Conservation (phyloP, 2,329 filamentous ascomycete genomes). For the Raffaelea arxii region DNA sequence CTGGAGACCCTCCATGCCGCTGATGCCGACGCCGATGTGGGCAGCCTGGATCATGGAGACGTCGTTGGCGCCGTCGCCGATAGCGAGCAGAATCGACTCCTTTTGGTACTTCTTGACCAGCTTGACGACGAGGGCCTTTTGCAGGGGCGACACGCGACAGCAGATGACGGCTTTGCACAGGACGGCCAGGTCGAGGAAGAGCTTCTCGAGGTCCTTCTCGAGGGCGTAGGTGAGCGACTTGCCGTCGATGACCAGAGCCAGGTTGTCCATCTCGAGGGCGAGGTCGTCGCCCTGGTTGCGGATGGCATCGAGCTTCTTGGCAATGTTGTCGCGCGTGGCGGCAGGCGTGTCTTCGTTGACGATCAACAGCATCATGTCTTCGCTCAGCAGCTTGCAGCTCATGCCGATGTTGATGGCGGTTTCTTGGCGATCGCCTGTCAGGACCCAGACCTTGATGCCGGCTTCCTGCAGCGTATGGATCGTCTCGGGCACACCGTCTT, state of each 20-base stretch:
- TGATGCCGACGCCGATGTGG: constrained; percentile 96
- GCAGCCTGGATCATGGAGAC: constrained; percentile 99
- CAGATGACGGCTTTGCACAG: constrained; percentile 99
- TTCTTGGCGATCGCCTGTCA: constrained; percentile 95
- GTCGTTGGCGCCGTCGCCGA: constrained; percentile 96
- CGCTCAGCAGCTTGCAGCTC: constrained; percentile 96
- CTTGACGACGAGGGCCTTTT: constrained; percentile 96
- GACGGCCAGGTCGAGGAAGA: constrained; percentile 85
- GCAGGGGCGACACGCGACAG: constrained; percentile 89
- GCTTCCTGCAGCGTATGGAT: constrained; percentile 95
- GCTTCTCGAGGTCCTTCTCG: constrained; percentile 86
- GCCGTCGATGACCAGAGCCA: constrained; percentile 91
- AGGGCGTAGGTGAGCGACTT: constrained; percentile 90
- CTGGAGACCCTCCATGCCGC: constrained; percentile 91
- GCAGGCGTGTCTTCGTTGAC: constrained; percentile 80
- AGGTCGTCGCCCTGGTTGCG: constrained; percentile 68
- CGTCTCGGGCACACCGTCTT: constrained; percentile 95
- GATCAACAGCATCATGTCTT: constrained; percentile 97
- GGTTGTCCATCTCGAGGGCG: constrained; percentile 64
- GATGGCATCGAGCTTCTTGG: constrained; percentile 90
- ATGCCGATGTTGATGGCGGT: constrained; percentile 99
- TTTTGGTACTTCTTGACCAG: constrained; percentile 88
- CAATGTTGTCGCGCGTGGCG: constrained; percentile 76
- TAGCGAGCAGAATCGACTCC: constrained; percentile 84
- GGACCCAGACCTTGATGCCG: constrained; percentile 96